Base-by-base conservation (phyloP, 495 filamentous ascomycete species). In the Hamigera avellanea region DNA sequence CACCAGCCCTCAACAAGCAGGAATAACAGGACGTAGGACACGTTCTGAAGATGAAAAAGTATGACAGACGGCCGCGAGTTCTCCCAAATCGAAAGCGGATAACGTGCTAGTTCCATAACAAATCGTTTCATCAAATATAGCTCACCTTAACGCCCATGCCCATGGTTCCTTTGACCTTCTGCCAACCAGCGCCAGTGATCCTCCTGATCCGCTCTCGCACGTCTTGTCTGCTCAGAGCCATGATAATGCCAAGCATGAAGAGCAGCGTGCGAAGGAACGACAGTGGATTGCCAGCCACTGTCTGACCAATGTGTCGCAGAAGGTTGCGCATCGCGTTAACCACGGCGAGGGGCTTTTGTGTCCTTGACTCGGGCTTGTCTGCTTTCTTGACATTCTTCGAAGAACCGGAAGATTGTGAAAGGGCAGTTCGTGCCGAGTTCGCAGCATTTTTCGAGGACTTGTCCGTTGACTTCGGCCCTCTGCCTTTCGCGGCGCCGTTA, bases 111-210 rank as follows among this genome's bases (percentile, higher is more conserved):
- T 41, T 15, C 12, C 19, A 44, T 26, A 25, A 16, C 37, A 12
- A 40, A 15, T 25, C 16, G 28, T 14, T 18, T 19, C 17, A 21
- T 55, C 43, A 95, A 37, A 98, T 91, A 66, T 98, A 98, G 59
- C 80, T 93, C 48, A 98, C 87, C 64, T 95, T 96, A 35, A 94
- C 83, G 1, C 93, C 91, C 89, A 96, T 95, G 0, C 89, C 88
- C 12, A 89, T 79, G 0, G 91, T 98, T 25, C 75, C 69, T 43
- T 68, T 77, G 6, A 95, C 64, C 60, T 95, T 96, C 19, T 76
- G 72, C 91, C 87, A 95, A 15, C 76, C 75, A 19, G 69, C 55
- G 34, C 72, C 73, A 28, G 87, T 52, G 21, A 84, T 65, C 40
- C 75, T 69, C 40, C 73, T 64, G 18, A 95, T 52, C 39, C 81